phyloP scores from a whole-genome alignment of 441 rosid genomes.

The Oxalis stricta region DNA sequence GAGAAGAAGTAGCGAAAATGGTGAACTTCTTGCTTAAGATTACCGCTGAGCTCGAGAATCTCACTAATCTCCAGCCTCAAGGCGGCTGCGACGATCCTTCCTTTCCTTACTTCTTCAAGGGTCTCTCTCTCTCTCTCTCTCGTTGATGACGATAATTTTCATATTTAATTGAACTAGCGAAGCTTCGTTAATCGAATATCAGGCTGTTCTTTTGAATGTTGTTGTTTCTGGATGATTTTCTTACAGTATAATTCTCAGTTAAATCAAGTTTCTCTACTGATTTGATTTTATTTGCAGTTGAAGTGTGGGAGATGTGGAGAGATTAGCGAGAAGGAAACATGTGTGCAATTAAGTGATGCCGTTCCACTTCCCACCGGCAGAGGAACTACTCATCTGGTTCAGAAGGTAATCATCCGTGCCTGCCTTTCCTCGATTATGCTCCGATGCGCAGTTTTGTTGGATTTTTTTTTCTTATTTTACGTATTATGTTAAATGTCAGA shows the following conservation, averaged over 20 bases:
- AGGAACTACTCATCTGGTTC: slow-evolving; percentile 61
- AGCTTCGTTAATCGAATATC: not conserved
- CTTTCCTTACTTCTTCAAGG: slow-evolving; percentile 78
- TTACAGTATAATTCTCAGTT: too few relatives aligned
- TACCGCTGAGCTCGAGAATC: slow-evolving; percentile 66
- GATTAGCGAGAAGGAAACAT: slow-evolving; percentile 68
- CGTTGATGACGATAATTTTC: too few relatives aligned
- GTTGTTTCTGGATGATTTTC: not conserved
- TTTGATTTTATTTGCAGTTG: slow-evolving; percentile 28
- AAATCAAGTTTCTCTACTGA: not conserved
- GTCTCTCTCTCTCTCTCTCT: slow-evolving; percentile 15
- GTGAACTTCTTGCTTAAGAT: slow-evolving; percentile 74
- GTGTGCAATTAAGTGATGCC: slow-evolving; percentile 50
- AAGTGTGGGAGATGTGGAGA: slow-evolving; percentile 82
- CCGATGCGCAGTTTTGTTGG: not conserved
- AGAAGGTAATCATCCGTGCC: slow-evolving; percentile 45
- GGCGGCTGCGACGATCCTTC: slow-evolving; percentile 68
- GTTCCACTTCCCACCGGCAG: slow-evolving; percentile 35
- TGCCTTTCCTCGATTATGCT: too few relatives aligned
- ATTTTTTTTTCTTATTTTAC: not conserved
- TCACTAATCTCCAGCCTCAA: slow-evolving; percentile 63
- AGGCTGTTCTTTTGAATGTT: too few relatives aligned
- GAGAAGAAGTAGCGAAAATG: slow-evolving; percentile 32
- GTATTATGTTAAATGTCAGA: too few relatives aligned
- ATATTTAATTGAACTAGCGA: not conserved